Conservation (phyloP, 805 yeast genomes). For the Candida fluviatilis region DNA sequence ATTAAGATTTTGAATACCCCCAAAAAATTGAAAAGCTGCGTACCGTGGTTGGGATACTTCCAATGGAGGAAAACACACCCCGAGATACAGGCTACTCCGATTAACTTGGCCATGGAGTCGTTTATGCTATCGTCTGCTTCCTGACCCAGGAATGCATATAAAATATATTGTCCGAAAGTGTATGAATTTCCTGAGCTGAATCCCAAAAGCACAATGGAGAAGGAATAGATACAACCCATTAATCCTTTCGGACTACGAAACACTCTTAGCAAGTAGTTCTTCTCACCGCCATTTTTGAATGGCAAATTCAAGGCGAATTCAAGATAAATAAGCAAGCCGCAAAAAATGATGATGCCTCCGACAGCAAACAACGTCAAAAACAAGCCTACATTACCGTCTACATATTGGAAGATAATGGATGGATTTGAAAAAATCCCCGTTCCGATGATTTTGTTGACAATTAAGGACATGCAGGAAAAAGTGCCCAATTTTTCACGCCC, state of each 20-base stretch:
- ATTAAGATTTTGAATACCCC: slow-evolving; percentile 53
- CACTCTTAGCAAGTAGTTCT: slow-evolving; percentile 34
- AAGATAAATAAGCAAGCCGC: slow-evolving; percentile 38
- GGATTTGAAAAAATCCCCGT: slow-evolving; percentile 42
- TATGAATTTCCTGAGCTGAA: slow-evolving; percentile 61
- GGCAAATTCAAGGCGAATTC: slow-evolving; percentile 39
- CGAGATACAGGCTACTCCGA: slow-evolving; percentile 48
- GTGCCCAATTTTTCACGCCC: slow-evolving; percentile 15
- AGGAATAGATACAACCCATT: slow-evolving; percentile 40
- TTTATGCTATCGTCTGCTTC: slow-evolving; percentile 16
- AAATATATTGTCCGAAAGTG: slow-evolving; percentile 60
- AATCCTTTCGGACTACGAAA: slow-evolving; percentile 30
- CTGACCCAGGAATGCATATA: slow-evolving; percentile 31
- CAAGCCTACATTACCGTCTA: slow-evolving; percentile 34
- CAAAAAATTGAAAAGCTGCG: slow-evolving; percentile 47
- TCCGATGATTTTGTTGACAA: slow-evolving; percentile 41
- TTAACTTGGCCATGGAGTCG: slow-evolving; percentile 35
- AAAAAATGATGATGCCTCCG: slow-evolving; percentile 34
- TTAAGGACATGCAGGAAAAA: slow-evolving; percentile 33
- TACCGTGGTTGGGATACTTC: slow-evolving; percentile 46
- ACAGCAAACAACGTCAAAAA: slow-evolving; percentile 29
- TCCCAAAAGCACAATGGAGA: slow-evolving; percentile 53
- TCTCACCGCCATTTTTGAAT: slow-evolving; percentile 40
- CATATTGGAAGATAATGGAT: slow-evolving; percentile 34
- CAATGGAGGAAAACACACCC: slow-evolving; percentile 47